Percentiles rank a stretch among this genome's conserved stretches.
Evolutionary conservation across 2,329 filamentous ascomycete genomes (phyloP).

Genomic region (Exserohilum turcica): DNA sequence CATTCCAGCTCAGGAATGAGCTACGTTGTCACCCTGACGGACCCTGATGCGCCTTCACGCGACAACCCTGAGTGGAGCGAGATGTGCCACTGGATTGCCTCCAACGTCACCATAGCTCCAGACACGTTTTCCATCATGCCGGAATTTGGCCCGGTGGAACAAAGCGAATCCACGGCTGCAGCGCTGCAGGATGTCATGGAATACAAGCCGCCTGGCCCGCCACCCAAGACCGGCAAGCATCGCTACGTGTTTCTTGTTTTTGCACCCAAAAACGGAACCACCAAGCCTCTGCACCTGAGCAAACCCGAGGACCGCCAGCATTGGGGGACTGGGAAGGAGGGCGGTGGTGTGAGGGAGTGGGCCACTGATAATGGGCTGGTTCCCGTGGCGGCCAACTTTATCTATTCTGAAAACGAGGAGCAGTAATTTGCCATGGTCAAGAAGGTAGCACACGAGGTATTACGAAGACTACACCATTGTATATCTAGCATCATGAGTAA

Average conservation of each 20-base stretch:
- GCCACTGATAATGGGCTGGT: conserved; percentile 54
- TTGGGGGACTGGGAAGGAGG: conserved; percentile 59
- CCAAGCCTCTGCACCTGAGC: conserved; percentile 49
- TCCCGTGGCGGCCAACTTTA: conserved; percentile 54
- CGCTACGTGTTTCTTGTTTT: conserved; percentile 63
- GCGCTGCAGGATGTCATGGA: conserved; percentile 49
- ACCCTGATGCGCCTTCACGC: conserved; percentile 63
- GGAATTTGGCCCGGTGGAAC: conserved; percentile 21
- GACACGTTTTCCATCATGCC: conserved; percentile 31
- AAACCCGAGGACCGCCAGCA: conserved; percentile 58
- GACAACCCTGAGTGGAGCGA: conserved; percentile 61
- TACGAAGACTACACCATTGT: no score
- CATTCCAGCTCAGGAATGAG: conserved; percentile 37
- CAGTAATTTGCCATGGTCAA: no score
- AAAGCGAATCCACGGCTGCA: conserved; percentile 9
- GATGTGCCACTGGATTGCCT: conserved; percentile 62
- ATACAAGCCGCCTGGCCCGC: conserved; percentile 61
- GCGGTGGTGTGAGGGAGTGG: conserved; percentile 59
- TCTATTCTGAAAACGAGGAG: conserved; percentile 56
- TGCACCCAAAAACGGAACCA: conserved; percentile 52
- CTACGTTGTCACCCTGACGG: conserved; percentile 60
- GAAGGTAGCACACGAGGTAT: no score
- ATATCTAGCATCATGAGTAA: no score
- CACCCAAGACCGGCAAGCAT: conserved; percentile 61
- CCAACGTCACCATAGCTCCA: conserved; percentile 41